Base-by-base conservation (phyloP, 192 early-diverging fungal genomes). In the Coemansia sp. region DNA sequence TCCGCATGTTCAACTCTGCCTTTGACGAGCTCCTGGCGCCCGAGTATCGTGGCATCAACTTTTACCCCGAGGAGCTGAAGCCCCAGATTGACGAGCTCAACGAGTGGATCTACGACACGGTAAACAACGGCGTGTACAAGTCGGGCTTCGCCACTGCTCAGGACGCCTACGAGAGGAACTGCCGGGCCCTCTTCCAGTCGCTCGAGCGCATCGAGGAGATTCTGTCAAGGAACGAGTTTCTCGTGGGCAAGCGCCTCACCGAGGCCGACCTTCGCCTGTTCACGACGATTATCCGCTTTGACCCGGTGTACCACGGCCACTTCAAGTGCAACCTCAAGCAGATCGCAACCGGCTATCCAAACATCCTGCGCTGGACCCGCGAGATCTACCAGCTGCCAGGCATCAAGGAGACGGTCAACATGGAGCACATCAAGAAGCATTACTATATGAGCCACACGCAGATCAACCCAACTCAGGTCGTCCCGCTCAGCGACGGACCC, bases 41-140 rank as follows among this genome's bases (percentile, higher is more conserved):
- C 37, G 84, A 84, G 62, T 88, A 86, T 62, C 89, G 87, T 6
- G 88, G 81, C 8, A 59, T 92, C 37, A 87, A 86, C 36, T 94
- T 86, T 59, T 99, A 99, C 72, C 97, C 97, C 0, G 86, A 90
- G 45, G 61, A 87, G 32, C 85, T 96, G 62, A 83, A 79, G 22
- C 37, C 59, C 11, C 83, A 93, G 60, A 98, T 99, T 68, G 97
- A 99, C 67, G 86, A 80, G 11, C 62, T 91, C 31, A 99, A 99
- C 78, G 85, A 84, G 47, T 97, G 94, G 94, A 77, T 99, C 58
- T 99, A 99, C 71, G 90, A 96, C 71, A 87, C 87, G 0, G 87
- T 99, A 68, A 99, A 99, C 80, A 98, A 98, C 68, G 97, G 97
- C 24, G 96, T 97, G 6, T 96, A 96, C 85, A 95, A 96, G 71